phyloP scores from a whole-genome alignment of 2,329 filamentous ascomycete genomes.

The Neopestalotiopsis clavispora region DNA sequence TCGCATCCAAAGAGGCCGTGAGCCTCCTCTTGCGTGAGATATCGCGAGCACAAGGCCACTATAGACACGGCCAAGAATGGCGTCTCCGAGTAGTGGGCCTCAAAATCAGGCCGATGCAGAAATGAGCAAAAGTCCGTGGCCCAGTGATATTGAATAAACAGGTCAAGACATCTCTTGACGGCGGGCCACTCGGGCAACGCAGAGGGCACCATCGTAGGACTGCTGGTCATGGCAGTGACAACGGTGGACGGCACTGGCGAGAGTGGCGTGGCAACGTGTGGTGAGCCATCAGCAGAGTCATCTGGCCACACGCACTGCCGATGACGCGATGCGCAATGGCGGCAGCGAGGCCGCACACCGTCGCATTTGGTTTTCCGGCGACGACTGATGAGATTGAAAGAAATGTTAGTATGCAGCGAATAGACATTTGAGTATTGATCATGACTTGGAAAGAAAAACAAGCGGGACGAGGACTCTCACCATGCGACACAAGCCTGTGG shows the following conservation, averaged over 20 bases:
- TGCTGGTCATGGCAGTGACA: background rate
- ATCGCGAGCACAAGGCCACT: conserved; percentile 10
- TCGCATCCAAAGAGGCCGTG: conserved; percentile 6
- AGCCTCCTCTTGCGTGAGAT: conserved; percentile 10
- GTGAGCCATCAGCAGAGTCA: background rate
- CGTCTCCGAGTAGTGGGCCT: conserved; percentile 12
- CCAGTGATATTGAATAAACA: conserved; percentile 16
- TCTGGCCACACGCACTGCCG: conserved; percentile 17
- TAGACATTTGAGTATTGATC: no score
- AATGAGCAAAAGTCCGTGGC: conserved; percentile 16
- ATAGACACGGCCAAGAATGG: conserved; percentile 10
- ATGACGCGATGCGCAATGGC: conserved; percentile 12
- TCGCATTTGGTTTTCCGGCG: conserved; percentile 17
- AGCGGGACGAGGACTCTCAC: background rate
- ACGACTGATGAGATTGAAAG: background rate
- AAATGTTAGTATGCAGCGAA: background rate
- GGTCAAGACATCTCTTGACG: conserved; percentile 8
- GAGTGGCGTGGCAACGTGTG: background rate
- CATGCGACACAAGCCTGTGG: conserved; percentile 17
- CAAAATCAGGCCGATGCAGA: conserved; percentile 12
- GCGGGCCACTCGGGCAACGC: conserved; percentile 9
- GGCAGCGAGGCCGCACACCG: conserved; percentile 13
- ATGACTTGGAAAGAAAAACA: background rate
- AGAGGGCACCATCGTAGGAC: background rate
- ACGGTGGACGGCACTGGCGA: conserved; percentile 7